Conservation (phyloP, 1,284 basidiomycete species). For the Sporisorium exsertum region DNA sequence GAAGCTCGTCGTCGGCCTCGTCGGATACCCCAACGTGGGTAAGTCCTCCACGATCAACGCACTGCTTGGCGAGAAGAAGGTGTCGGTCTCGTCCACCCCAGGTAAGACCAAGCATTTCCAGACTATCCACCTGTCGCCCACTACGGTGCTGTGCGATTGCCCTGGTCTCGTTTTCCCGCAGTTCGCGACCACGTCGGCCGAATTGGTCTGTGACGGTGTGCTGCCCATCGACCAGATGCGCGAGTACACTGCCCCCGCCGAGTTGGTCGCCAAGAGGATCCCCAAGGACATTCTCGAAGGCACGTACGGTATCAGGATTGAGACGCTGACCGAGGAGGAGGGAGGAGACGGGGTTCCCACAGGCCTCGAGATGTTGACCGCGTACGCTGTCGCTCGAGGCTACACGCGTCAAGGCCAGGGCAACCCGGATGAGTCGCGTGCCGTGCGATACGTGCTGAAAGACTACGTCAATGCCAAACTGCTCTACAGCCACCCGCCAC, state of each 20-base stretch:
- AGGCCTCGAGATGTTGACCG: conserved; percentile 84
- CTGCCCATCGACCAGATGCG: conserved; percentile 97
- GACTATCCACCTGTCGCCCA: conserved; percentile 89
- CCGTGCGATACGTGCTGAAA: conserved; percentile 92
- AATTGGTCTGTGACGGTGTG: conserved; percentile 95
- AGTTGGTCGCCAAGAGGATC: conserved; percentile 83
- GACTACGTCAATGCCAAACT: conserved; percentile 97
- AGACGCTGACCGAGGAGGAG: conserved; percentile 79
- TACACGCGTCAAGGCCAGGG: conserved; percentile 94
- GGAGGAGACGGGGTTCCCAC: conserved; percentile 83
- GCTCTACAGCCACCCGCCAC: conserved; percentile 85
- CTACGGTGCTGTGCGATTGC: conserved; percentile 95
- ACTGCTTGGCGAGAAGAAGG: conserved; percentile 67
- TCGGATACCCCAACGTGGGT: conserved; percentile 76
- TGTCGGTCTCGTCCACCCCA: conserved; percentile 67
- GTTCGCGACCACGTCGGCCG: conserved; percentile 79
- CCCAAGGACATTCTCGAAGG: conserved; percentile 88
- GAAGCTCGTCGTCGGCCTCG: conserved; percentile 76
- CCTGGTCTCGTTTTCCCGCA: conserved; percentile 98
- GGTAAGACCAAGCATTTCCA: conserved; percentile 99
- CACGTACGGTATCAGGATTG: conserved; percentile 87
- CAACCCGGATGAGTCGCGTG: conserved; percentile 94
- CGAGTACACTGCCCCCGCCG: conserved; percentile 88
- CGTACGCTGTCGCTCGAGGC: conserved; percentile 85
- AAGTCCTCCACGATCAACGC: conserved; percentile 69